These are phyloP conservation scores for Wickerhamiella siamensis DNA, from an alignment of 805 yeast genomes.

Conservation along the genomic window DNA sequence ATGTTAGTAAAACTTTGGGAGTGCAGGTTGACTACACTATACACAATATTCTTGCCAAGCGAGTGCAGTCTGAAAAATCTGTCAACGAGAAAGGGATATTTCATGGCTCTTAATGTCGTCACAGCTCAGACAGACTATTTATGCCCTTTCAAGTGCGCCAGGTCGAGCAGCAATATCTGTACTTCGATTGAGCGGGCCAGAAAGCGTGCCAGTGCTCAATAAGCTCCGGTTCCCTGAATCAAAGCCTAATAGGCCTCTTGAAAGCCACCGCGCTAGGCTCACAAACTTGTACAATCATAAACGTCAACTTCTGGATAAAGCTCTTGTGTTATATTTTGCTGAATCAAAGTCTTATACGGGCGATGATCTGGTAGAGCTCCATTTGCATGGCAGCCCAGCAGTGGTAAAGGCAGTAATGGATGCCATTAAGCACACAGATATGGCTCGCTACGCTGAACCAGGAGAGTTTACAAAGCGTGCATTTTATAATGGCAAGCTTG, in stretches of 20 bases:
- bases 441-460: constrained; percentile 70
- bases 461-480: constrained; percentile 90
- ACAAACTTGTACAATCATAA: constrained; percentile 34
- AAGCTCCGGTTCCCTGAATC: constrained; percentile 1
- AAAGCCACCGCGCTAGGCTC: constrained; percentile 32
- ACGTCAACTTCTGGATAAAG: constrained; percentile 49
- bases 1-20: neutral
- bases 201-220: constrained; percentile 7
- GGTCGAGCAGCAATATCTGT: constrained; percentile 80
- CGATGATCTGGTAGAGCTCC: constrained; percentile 80
- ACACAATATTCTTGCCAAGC: too few species aligned
- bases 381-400: constrained; percentile 87
- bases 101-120: neutral
- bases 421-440: constrained; percentile 33
- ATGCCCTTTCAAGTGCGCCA: constrained; percentile 76
- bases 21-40: neutral
- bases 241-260: neutral
- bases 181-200: constrained; percentile 66
- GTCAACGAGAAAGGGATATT: neutral
- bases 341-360: constrained; percentile 81
- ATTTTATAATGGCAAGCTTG: constrained; percentile 68
- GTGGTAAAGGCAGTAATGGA: constrained; percentile 53
- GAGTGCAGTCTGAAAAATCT: too few species aligned
- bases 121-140: constrained; percentile 49
- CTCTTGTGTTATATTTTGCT: constrained; percentile 53